Evolutionary conservation across 129 eudicot species (phyloP).

Genomic region (Flaveria bidentis): DNA sequence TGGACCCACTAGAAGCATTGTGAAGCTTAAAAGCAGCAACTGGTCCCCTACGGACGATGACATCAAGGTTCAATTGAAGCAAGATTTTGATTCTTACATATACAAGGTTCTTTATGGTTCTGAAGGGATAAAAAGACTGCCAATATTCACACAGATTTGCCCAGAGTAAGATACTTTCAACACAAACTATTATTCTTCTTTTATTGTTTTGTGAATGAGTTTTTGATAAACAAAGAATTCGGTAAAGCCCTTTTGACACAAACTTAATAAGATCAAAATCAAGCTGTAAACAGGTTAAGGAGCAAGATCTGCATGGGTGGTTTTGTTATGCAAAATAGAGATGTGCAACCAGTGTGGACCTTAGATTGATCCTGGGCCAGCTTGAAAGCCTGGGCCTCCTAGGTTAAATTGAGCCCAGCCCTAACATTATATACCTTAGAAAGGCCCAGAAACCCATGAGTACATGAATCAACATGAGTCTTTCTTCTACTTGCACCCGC

Average conservation of each 20-base stretch:
- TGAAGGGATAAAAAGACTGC: slow-evolving; percentile 29
- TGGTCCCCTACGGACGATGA: slow-evolving; percentile 44
- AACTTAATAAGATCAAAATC: not conserved
- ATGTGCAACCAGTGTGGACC: not conserved
- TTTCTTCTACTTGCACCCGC: no score
- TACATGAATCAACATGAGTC: no score
- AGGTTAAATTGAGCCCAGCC: not conserved
- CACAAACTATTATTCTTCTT: slow-evolving; percentile 11
- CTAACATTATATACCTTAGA: not conserved
- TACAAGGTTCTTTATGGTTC: slow-evolving; percentile 31
- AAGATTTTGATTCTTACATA: slow-evolving; percentile 30
- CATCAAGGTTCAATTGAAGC: slow-evolving; percentile 19
- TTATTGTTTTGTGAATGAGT: slow-evolving; percentile 33
- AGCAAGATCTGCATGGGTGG: not conserved
- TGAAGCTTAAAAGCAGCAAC: slow-evolving; percentile 27
- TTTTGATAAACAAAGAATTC: slow-evolving; percentile 12
- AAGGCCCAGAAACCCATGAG: not conserved
- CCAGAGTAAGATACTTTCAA: slow-evolving; percentile 23
- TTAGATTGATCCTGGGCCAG: not conserved
- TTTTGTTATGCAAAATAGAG: not conserved
- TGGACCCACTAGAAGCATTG: slow-evolving; percentile 23
- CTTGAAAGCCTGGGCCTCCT: not conserved
- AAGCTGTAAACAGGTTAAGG: not conserved
- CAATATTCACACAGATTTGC: slow-evolving; percentile 34
- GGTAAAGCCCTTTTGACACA: slow-evolving; percentile 16